These are phyloP conservation scores for Xylaria sp. DNA, from an alignment of 2,329 filamentous ascomycete genomes.

Conservation along the genomic window DNA sequence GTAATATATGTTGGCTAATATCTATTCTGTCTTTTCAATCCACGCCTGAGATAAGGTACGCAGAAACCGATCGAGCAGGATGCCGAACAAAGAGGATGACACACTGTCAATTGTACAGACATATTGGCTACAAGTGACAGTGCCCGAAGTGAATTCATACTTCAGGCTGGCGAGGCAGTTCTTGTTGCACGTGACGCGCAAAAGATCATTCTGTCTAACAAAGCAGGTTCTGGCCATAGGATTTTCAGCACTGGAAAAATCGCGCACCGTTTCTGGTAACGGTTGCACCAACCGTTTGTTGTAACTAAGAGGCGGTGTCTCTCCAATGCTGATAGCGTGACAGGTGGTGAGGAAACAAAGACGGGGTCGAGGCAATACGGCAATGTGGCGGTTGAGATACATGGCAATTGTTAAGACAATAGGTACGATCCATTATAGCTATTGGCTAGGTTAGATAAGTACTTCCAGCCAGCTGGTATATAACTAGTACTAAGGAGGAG, in stretches of 20 bases:
- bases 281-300: background rate
- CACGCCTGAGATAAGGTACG: slow-evolving; percentile 15
- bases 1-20: slow-evolving; percentile 4
- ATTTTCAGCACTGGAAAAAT: slow-evolving; percentile 22
- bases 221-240: slow-evolving; percentile 14
- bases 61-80: slow-evolving; percentile 6
- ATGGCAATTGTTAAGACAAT: slow-evolving; percentile 22
- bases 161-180: slow-evolving; percentile 27
- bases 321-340: background rate
- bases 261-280: slow-evolving; percentile 35
- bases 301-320: no score
- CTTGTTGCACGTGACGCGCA: slow-evolving; percentile 33
- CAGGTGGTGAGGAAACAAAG: slow-evolving; percentile 22
- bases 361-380: slow-evolving; percentile 10
- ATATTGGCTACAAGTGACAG: slow-evolving; percentile 38
- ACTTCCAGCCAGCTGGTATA: no score
- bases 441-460: no score
- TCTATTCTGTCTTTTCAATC: background rate
- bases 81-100: slow-evolving; percentile 42
- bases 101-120: slow-evolving; percentile 45
- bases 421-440: slow-evolving; percentile 1
- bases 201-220: slow-evolving; percentile 7
- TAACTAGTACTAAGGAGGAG: no score
- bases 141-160: slow-evolving; percentile 38
- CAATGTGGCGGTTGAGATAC: slow-evolving; percentile 11